These are phyloP conservation scores for Hydnomerulius pinastri DNA, from an alignment of 768 basidiomycete genomes.

Conservation along the genomic window DNA sequence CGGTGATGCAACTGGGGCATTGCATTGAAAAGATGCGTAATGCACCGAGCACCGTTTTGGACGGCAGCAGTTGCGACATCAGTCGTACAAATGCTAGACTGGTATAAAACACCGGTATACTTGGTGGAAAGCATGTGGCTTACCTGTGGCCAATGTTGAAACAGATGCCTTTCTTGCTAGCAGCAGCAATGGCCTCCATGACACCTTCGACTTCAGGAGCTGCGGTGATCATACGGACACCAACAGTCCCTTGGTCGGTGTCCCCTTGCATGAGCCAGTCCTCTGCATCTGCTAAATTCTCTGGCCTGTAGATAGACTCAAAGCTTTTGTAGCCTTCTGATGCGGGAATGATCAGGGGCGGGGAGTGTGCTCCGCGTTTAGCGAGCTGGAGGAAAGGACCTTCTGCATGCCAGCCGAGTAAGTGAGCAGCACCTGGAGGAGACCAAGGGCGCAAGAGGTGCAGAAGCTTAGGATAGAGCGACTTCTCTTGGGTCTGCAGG, in stretches of 20 bases:
- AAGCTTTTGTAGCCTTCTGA: constrained; percentile 65
- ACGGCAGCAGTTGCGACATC: constrained; percentile 73
- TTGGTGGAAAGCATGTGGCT: constrained; percentile 5
- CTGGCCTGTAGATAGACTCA: constrained; percentile 70
- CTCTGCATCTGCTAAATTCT: constrained; percentile 61
- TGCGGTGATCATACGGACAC: constrained; percentile 79
- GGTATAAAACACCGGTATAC: constrained; percentile 2
- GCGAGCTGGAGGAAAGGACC: constrained; percentile 83
- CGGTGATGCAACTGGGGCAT: constrained; percentile 91
- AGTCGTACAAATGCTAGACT: constrained; percentile 67
- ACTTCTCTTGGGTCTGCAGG: constrained; percentile 73
- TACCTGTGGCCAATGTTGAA: constrained; percentile 92
- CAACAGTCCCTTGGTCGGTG: constrained; percentile 35
- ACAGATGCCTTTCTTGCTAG: constrained; percentile 65
- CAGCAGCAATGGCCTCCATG: constrained; percentile 61
- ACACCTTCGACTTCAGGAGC: constrained; percentile 89
- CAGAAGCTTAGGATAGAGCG: constrained; percentile 71
- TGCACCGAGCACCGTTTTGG: constrained; percentile 72
- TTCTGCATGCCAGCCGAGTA: constrained; percentile 90
- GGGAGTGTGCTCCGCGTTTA: constrained; percentile 85
- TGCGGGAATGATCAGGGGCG: constrained; percentile 62
- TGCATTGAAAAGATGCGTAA: constrained; percentile 92
- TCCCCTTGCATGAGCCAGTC: constrained; percentile 63
- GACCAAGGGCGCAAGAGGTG: constrained; percentile 68
- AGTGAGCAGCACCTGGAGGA: constrained; percentile 61